Percentiles rank a stretch among this genome's conserved stretches.
Evolutionary conservation across 208 protist species (phyloP).

Genomic region (Trypanosoma boissoni): DNA sequence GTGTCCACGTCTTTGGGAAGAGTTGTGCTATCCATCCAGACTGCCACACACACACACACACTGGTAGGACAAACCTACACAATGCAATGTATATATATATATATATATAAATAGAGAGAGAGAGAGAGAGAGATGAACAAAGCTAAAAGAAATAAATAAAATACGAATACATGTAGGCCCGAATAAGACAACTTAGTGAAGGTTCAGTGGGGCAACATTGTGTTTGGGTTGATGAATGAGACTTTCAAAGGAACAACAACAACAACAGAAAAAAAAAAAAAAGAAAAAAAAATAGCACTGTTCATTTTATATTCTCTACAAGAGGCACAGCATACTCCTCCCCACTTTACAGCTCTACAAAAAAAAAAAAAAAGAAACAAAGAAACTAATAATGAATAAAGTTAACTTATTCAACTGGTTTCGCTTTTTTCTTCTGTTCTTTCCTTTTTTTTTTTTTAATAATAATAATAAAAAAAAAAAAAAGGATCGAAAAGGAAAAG

Average conservation of each 20-base stretch:
- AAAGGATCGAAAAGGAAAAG: neutral
- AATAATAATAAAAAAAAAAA: conserved; percentile 7
- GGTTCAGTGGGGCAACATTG: no score
- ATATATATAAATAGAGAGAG: no score
- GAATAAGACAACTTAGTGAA: no score
- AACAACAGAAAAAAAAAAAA: neutral
- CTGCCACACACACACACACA: neutral
- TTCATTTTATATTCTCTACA: neutral
- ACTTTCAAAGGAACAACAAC: no score
- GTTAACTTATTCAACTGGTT: neutral
- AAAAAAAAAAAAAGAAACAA: conserved; percentile 25
- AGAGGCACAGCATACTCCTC: neutral
- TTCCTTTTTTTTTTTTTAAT: neutral
- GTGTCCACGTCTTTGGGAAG: no score
- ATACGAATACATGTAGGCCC: no score
- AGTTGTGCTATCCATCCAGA: no score
- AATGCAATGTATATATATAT: neutral
- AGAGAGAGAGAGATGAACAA: no score
- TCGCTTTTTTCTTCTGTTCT: neutral
- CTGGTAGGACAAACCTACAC: neutral
- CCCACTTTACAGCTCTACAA: neutral
- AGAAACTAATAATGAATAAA: conserved; percentile 17
- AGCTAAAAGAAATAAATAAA: no score
- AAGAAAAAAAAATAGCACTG: neutral
- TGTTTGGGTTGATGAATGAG: no score